These are phyloP conservation scores for Actinomortierella ambigua DNA, from an alignment of 371 early-diverging fungal genomes.

Conservation along the genomic window DNA sequence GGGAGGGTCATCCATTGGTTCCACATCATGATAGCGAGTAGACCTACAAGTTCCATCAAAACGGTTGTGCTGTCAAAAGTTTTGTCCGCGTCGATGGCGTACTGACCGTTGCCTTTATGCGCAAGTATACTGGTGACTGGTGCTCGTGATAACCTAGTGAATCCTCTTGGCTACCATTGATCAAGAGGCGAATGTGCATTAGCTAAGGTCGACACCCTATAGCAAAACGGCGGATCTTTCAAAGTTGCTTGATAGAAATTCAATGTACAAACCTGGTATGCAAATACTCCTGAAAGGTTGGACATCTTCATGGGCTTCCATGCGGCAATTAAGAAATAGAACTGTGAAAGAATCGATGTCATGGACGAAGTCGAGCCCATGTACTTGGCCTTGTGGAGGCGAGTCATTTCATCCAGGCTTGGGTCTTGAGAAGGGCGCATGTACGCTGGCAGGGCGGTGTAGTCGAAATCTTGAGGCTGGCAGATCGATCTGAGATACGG, in stretches of 20 bases:
- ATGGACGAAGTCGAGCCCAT: conserved; percentile 92
- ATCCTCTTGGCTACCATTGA: conserved; percentile 26
- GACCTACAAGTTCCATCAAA: conserved; percentile 62
- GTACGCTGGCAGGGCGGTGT: conserved; percentile 75
- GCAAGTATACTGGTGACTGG: conserved; percentile 35
- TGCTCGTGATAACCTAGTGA: conserved; percentile 25
- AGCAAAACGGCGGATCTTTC: too few relatives aligned
- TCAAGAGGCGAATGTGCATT: not conserved
- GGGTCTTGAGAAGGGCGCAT: conserved; percentile 81
- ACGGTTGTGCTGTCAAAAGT: conserved; percentile 71
- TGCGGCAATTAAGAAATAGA: conserved; percentile 78
- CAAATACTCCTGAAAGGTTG: conserved; percentile 66
- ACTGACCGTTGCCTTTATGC: conserved; percentile 67
- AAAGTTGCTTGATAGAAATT: too few relatives aligned
- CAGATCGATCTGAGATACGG: conserved; percentile 78
- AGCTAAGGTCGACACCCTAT: too few relatives aligned
- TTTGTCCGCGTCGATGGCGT: conserved; percentile 88
- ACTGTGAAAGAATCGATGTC: conserved; percentile 75
- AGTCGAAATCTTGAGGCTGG: conserved; percentile 82
- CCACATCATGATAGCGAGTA: too few relatives aligned
- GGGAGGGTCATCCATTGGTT: too few relatives aligned
- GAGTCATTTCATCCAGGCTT: conserved; percentile 53
- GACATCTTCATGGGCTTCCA: conserved; percentile 66
- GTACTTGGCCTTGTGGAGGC: conserved; percentile 55
- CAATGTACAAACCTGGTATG: conserved; percentile 60